Percentiles rank a stretch among this genome's conserved stretches.
Evolutionary conservation across 768 basidiomycete genomes (phyloP).

Genomic region (Lyophyllum shimeji): DNA sequence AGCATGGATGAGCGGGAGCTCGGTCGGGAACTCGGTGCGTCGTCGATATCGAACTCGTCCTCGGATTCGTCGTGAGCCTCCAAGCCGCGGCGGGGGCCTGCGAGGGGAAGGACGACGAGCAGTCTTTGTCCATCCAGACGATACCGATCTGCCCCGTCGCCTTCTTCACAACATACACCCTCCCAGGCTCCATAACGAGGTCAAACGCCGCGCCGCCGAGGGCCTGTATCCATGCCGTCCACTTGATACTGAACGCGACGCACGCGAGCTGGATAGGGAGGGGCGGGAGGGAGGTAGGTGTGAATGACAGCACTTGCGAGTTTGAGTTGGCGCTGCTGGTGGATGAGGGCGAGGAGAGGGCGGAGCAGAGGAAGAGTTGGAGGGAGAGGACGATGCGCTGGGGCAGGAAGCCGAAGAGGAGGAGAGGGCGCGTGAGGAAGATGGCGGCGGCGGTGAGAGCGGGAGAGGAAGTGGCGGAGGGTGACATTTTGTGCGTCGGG

Average conservation of each 20-base stretch:
- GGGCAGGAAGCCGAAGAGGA: conserved; percentile 21
- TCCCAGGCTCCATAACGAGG: conserved; percentile 29
- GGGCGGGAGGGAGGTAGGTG: conserved; percentile 8
- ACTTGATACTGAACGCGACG: conserved; percentile 29
- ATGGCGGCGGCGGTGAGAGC: conserved; percentile 31
- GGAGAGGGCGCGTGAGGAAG: conserved; percentile 38
- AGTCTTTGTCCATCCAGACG: conserved; percentile 24
- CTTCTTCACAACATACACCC: conserved; percentile 27
- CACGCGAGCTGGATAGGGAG: conserved; percentile 17
- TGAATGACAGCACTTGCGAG: conserved; percentile 28
- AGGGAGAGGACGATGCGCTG: conserved; percentile 19
- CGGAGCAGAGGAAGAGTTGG: conserved; percentile 18
- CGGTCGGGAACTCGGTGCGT: conserved; percentile 33
- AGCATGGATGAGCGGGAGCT: conserved; percentile 37
- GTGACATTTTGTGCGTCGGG: conserved; percentile 7
- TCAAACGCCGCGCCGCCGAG: conserved; percentile 35
- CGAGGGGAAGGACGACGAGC: not conserved
- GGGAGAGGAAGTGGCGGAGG: conserved; percentile 17
- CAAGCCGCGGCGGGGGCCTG: no score
- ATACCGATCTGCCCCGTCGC: conserved; percentile 22
- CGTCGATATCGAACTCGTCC: conserved; percentile 21
- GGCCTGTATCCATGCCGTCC: conserved; percentile 36
- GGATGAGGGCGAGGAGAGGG: conserved; percentile 23
- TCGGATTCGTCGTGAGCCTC: conserved; percentile 13
- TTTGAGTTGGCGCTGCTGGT: conserved; percentile 12